These are phyloP conservation scores for Lavandula angustifolia DNA, from an alignment of 257 asterid genomes.

Conservation along the genomic window DNA sequence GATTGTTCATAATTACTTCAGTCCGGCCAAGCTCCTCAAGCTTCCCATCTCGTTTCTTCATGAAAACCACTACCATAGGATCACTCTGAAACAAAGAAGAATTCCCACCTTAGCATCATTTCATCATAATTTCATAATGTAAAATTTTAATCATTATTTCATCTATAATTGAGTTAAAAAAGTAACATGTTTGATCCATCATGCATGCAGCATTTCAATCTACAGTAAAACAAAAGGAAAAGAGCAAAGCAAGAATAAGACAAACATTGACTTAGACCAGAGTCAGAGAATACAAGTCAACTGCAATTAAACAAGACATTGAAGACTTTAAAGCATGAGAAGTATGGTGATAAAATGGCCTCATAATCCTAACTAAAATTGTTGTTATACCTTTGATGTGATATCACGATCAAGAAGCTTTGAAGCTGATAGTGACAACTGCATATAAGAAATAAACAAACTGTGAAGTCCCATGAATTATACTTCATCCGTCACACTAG, in stretches of 20 bases:
- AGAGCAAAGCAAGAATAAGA: neutral
- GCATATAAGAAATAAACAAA: slow-evolving; percentile 39
- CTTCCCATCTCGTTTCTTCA: slow-evolving; percentile 66
- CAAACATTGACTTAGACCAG: slow-evolving; percentile 21
- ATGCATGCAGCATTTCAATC: slow-evolving; percentile 6
- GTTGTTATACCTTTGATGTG: slow-evolving; percentile 63
- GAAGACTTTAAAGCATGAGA: slow-evolving; percentile 25
- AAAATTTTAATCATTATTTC: too few species aligned
- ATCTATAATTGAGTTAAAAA: too few species aligned
- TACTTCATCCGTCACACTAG: too few species aligned
- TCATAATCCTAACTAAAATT: neutral
- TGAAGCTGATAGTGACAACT: slow-evolving; percentile 83
- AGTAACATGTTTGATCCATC: too few species aligned
- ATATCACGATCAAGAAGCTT: slow-evolving; percentile 67
- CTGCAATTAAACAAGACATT: neutral
- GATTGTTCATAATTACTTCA: slow-evolving; percentile 77
- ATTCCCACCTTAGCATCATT: slow-evolving; percentile 5
- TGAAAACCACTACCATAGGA: slow-evolving; percentile 81
- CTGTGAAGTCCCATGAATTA: slow-evolving; percentile 21
- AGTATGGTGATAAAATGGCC: neutral
- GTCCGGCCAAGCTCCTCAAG: slow-evolving; percentile 87
- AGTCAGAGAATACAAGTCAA: slow-evolving; percentile 19
- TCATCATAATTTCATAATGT: too few species aligned
- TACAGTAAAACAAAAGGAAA: neutral
- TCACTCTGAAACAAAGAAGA: slow-evolving; percentile 68